Evolutionary conservation across 2,329 filamentous ascomycete species (phyloP).

Genomic region (Fusarium sp.): DNA sequence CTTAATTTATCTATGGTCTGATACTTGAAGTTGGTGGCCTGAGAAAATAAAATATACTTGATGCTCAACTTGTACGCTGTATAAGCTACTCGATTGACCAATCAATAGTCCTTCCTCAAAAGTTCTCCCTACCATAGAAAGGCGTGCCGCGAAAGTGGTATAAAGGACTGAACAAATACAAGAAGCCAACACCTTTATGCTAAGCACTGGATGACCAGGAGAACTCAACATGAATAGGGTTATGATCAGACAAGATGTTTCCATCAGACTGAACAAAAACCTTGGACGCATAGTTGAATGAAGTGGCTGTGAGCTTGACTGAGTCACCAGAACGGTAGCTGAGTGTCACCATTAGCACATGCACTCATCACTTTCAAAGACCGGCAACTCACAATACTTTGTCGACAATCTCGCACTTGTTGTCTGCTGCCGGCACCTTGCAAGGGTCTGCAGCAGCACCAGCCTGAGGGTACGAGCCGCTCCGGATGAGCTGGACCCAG

Average conservation of each 20-base stretch:
- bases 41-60: neutral
- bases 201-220: constrained; percentile 40
- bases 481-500: constrained; percentile 67
- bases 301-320: constrained; percentile 57
- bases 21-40: neutral
- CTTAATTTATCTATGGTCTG: no score
- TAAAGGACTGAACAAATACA: neutral
- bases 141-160: neutral
- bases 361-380: no score
- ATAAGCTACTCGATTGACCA: no score
- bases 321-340: constrained; percentile 63
- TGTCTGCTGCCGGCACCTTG: constrained; percentile 64
- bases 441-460: constrained; percentile 57
- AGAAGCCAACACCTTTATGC: neutral
- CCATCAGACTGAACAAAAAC: constrained; percentile 69
- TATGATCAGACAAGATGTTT: constrained; percentile 70
- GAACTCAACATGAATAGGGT: constrained; percentile 69
- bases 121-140: neutral
- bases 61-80: neutral
- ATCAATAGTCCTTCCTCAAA: no score
- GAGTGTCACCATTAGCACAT: neutral
- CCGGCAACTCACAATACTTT: constrained; percentile 62
- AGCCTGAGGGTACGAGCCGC: constrained; percentile 56
- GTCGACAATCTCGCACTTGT: constrained; percentile 73
- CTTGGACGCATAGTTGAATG: constrained; percentile 64